These are phyloP conservation scores for Cenococcum geophilum DNA, from an alignment of 495 filamentous ascomycete species.

Conservation along the genomic window DNA sequence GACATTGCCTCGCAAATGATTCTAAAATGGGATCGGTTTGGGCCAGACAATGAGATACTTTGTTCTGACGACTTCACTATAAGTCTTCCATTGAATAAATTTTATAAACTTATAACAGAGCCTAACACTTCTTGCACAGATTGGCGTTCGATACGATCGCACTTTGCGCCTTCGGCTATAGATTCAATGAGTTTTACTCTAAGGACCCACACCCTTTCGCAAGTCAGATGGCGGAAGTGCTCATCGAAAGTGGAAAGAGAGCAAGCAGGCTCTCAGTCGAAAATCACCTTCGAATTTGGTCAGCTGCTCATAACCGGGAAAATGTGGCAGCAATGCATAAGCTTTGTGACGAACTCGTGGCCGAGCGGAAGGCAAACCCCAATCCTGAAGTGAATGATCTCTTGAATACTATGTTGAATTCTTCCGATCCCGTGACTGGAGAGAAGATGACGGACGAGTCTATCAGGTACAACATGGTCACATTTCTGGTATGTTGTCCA, in stretches of 20 bases:
- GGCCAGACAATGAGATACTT: conserved; percentile 48
- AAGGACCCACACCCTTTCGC: conserved; percentile 62
- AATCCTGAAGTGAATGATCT: conserved; percentile 53
- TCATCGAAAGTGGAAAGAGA: conserved; percentile 51
- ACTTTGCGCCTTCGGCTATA: conserved; percentile 26
- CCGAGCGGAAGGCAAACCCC: conserved; percentile 49
- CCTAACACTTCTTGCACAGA: conserved; percentile 59
- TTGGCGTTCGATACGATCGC: conserved; percentile 56
- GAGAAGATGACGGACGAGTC: conserved; percentile 53
- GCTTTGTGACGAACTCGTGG: conserved; percentile 53
- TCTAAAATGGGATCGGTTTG: conserved; percentile 66
- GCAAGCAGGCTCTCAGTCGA: conserved; percentile 47
- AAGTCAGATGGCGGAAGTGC: conserved; percentile 53
- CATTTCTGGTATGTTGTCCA: conserved; percentile 51
- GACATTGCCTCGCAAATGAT: conserved; percentile 61
- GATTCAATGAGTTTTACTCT: conserved; percentile 67
- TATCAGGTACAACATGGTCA: conserved; percentile 67
- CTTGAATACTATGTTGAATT: conserved; percentile 59
- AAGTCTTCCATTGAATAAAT: neutral
- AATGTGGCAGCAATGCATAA: conserved; percentile 54
- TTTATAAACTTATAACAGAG: conserved; percentile 44
- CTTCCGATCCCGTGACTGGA: conserved; percentile 61
- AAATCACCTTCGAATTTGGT: conserved; percentile 45
- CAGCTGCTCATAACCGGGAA: conserved; percentile 51
- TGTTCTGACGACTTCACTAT: conserved; percentile 62